Base-by-base conservation (phyloP, 495 filamentous ascomycete species). In the Neurospora tetraspora region DNA sequence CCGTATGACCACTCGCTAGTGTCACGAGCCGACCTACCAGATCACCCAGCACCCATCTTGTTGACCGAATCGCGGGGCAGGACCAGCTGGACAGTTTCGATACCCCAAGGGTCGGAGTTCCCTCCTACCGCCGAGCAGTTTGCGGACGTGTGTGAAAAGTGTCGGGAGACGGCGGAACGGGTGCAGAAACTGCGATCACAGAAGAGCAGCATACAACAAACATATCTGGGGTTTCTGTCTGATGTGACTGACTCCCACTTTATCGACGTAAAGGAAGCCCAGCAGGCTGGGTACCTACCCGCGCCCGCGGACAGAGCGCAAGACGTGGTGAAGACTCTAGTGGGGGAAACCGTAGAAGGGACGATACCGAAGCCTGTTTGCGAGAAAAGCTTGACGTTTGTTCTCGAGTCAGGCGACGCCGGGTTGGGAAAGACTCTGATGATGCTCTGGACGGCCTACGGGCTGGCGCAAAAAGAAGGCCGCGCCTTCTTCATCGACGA, bases 401-500 rank as follows among this genome's bases (percentile, higher is more conserved):
- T 91, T 9, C 82, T 94, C 74, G 90, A 92, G 76, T 87, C 90
- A 14, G 73, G 80, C 7, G 89, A 92, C 72, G 89, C 89, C 4
- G 91, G 91, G 14, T 79, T 94, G 5, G 92, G 92, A 9, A 88
- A 86, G 42, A 86, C 90, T 1, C 77, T 94, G 72, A 84, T 94
- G 84, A 86, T 89, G 78, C 74, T 94, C 42, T 94, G 92, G 91
- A 89, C 88, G 73, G 89, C 92, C 31, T 94, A 93, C 74, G 92
- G 91, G 12, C 80, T 94, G 42, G 91, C 92, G 6, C 81, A 88
- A 76, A 85, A 87, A 69, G 91, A 94, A 77, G 86, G 84, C 11
- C 80, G 92, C 27, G 85, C 87, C 1, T 94, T 94, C 76, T 93
- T 93, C 80, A 81, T 94, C 74, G 90, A 94, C 75, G 92, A 93